Conservation (phyloP, 352 stramenopile genomes). For the Phytophthora litchii region DNA sequence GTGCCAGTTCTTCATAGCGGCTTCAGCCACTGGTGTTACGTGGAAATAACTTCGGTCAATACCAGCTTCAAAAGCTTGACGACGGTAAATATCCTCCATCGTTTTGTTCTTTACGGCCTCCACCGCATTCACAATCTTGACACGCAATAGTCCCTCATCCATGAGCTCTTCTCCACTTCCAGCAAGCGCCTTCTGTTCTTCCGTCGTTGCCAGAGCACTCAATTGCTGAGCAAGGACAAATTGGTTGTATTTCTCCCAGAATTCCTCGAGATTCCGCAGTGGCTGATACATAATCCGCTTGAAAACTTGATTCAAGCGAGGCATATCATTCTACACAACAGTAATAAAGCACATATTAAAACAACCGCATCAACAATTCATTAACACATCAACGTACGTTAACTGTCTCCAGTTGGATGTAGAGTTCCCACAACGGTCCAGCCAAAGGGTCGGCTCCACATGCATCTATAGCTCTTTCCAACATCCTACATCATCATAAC, state of each 20-base stretch:
- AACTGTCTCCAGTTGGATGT: conserved; percentile 80
- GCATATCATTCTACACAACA: conserved; percentile 76
- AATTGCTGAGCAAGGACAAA: conserved; percentile 81
- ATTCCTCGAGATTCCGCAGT: conserved; percentile 79
- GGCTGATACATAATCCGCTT: conserved; percentile 78
- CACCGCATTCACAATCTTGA: conserved; percentile 84
- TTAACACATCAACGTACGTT: conserved; percentile 47
- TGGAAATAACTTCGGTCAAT: conserved; percentile 88
- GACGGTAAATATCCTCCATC: conserved; percentile 60
- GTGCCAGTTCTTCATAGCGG: conserved; percentile 81
- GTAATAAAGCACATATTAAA: not conserved
- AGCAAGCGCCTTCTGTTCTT: conserved; percentile 66
- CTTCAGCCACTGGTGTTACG: conserved; percentile 69
- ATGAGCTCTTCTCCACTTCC: conserved; percentile 64
- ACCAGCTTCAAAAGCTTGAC: conserved; percentile 72
- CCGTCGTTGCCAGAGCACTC: conserved; percentile 56
- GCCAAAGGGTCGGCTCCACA: conserved; percentile 72
- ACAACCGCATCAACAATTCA: not conserved
- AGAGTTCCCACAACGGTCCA: conserved; percentile 77
- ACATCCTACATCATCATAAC: conserved; percentile 34
- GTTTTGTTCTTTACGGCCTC: conserved; percentile 77
- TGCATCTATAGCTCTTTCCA: conserved; percentile 61
- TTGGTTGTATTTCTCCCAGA: conserved; percentile 89
- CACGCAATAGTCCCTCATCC: conserved; percentile 80
- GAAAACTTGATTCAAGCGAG: conserved; percentile 80